These are phyloP conservation scores for Leucoagaricus sp. DNA, from an alignment of 1,284 basidiomycete genomes.

Conservation along the genomic window DNA sequence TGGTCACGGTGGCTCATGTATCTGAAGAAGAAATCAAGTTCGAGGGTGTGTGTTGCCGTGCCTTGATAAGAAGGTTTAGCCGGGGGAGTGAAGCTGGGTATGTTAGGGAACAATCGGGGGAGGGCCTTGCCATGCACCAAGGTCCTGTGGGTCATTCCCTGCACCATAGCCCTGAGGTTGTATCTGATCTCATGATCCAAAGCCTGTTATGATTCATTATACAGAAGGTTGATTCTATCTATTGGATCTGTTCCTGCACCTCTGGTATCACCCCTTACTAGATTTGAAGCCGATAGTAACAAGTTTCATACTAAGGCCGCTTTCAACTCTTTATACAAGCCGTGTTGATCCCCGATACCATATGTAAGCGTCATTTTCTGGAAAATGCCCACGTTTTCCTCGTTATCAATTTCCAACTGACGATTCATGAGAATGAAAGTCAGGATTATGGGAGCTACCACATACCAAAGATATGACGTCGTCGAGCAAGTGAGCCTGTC, in stretches of 20 bases:
- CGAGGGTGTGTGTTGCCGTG: not conserved
- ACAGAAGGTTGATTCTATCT: too few species aligned
- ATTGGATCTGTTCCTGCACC: too few species aligned
- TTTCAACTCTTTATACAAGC: constrained; percentile 44
- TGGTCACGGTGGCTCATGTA: not conserved
- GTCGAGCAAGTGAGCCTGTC: constrained; percentile 92
- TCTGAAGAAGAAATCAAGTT: not conserved
- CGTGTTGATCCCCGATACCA: constrained; percentile 76
- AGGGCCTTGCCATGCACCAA: too few species aligned
- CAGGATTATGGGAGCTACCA: not conserved
- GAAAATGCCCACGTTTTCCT: constrained; percentile 48
- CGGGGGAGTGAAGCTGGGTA: too few species aligned
- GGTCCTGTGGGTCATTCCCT: too few species aligned
- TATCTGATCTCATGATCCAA: too few species aligned
- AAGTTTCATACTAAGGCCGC: not conserved
- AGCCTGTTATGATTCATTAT: too few species aligned
- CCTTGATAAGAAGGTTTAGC: not conserved
- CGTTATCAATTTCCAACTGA: constrained; percentile 58
- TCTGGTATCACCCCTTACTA: too few species aligned
- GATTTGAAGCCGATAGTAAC: too few species aligned
- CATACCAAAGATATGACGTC: constrained; percentile 66
- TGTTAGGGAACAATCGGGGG: too few species aligned
- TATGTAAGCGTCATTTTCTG: constrained; percentile 79
- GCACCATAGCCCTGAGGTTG: too few species aligned
- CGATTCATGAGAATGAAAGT: not conserved